Evolutionary conservation across 306 rosid genomes (phyloP).

Genomic region (Dryas drummondii): DNA sequence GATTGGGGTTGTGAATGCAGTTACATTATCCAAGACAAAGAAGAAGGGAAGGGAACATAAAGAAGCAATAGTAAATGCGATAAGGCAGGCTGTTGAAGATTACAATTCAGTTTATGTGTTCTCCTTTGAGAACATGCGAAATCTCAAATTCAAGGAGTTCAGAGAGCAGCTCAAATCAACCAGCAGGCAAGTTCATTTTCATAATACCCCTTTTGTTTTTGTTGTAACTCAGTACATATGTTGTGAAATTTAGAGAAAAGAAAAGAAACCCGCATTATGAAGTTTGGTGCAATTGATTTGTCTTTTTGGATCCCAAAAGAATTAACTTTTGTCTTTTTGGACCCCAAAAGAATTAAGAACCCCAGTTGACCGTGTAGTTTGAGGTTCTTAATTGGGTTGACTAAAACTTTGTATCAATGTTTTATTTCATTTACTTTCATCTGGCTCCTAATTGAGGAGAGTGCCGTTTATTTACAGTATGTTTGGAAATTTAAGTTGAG

Average conservation of each 20-base stretch:
- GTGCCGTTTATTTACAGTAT: neutral
- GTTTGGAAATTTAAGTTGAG: neutral
- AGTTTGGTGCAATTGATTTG: neutral
- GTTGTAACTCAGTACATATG: neutral
- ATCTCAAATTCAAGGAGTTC: constrained; percentile 84
- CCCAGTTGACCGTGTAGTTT: neutral
- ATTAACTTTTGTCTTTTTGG: neutral
- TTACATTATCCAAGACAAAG: constrained; percentile 90
- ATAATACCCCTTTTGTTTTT: neutral
- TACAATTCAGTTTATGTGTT: constrained; percentile 67
- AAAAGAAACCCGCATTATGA: neutral
- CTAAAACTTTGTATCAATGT: too few relatives aligned
- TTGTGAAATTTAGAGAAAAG: neutral
- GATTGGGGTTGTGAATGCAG: constrained; percentile 37
- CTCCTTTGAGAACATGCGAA: constrained; percentile 89
- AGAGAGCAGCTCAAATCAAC: constrained; percentile 68
- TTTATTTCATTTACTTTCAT: too few relatives aligned
- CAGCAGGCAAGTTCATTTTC: constrained; percentile 49
- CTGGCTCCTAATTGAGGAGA: neutral
- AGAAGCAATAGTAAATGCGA: constrained; percentile 57
- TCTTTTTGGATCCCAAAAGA: neutral
- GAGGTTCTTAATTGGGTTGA: neutral
- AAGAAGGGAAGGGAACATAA: constrained; percentile 87
- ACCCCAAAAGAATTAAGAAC: neutral
- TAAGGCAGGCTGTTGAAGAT: constrained; percentile 69